Evolutionary conservation across 2,329 filamentous ascomycete species (phyloP), one percentile per base, ranked within the genome.

Genomic region (Tolypocladium capitatum): DNA sequence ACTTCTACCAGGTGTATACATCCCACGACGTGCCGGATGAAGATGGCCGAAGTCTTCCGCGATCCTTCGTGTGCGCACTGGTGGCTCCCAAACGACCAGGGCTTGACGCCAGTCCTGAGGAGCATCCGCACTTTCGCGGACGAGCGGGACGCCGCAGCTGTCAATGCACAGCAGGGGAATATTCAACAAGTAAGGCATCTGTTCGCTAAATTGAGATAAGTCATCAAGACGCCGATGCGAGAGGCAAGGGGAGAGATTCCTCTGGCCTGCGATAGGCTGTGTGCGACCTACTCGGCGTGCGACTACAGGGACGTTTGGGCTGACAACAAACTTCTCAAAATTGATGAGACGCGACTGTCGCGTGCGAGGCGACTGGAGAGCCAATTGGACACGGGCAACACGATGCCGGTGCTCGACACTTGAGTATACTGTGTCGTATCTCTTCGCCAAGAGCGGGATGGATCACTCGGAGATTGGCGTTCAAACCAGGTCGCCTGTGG

Each of bases 81-180:
- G 87, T 98, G 92, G 92, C 75, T 96, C 3, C 86, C 89, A 2
- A 77, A 92, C 61, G 79, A 87, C 52, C 84, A 91, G 67, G 80
- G 78, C 2, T 85, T 85, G 57, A 83, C 78, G 11, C 76, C 78
- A 1, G 78, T 94, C 38, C 73, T 96, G 47, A 82, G 81, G 46
- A 83, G 78, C 47, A 81, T 95, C 51, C 83, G 90, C 20, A 76
- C 80, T 38, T 90, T 95, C 65, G 86, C 89, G 28, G 81, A 86
- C 56, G 86, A 92, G 53, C 78, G 87, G 43, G 85, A 80, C 50
- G 69, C 76, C 8, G 78, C 71, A 20, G 77, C 76, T 0, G 69
- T 72, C n/a, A 72, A 74, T 18, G 66, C 73, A 2, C 74, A 78
- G 50, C 69, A 72, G 7, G 80, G 86, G 58, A 84, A 83, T 55